Evolutionary conservation across 768 basidiomycete species (phyloP), one percentile per base, ranked within the genome.

Genomic region (Albatrellus ellisii): DNA sequence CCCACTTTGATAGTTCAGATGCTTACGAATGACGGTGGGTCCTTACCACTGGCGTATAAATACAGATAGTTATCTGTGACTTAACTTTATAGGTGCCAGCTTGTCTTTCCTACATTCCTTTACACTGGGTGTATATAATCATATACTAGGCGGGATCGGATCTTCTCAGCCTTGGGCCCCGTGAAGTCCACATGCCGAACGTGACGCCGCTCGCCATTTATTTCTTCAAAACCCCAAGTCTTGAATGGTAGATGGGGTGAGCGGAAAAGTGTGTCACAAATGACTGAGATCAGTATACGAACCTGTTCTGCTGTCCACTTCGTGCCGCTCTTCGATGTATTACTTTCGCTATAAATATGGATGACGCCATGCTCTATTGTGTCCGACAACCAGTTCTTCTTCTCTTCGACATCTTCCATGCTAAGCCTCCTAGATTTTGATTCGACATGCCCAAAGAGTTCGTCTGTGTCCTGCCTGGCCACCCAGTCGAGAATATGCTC

Each of bases 271-370:
- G n/a, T n/a, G n/a, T n/a, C 15, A 6, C 15, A 15, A 10, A 36
- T 2, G 17, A 3, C n/a, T 27, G 9, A 26, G 20, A 33, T 4
- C 8, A 3, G 1, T 12, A 1, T 31, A 49, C 61, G 26, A 43
- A 79, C 83, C 70, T 81, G 78, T 32, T 75, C 57, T 2, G 67
- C 77, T 45, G 61, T 70, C 84, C 84, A 87, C 4, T 62, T 66
- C 14, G 49, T 65, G 1, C 61, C 63, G 51, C 74, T 81, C 67
- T 77, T 80, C 4, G 62, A 59, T 2, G 79, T 77, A 41, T 83
- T 68, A 52, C 76, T 83, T 57, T 71, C 61, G 18, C 70, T 60
- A n/a, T 54, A 51, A 6, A 63, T 50, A 22, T 59, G 46, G 31
- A 73, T 56, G 21, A 58, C 48, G 9, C 59, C 61, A 22, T 64